Base-by-base conservation (phyloP, 2,329 filamentous ascomycete species). In the Pseudocercospora musae region DNA sequence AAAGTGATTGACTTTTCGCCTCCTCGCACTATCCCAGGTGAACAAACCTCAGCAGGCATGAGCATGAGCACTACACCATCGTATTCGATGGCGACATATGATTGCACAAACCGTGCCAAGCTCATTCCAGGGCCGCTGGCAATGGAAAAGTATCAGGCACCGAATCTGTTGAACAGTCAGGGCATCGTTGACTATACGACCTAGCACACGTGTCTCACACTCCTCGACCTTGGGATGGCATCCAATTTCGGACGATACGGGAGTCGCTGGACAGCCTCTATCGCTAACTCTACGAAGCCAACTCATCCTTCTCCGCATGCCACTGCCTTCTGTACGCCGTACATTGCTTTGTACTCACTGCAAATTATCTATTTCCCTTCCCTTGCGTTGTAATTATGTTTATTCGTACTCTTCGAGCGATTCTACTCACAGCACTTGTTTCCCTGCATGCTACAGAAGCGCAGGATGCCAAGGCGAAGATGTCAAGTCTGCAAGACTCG, bases 401-500 rank as follows among this genome's bases (percentile, higher is more conserved):
- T 23, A 29, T 33, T 21, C 52, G 52, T 13, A 33, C 15, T 20
- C 29, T 54, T 40, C 29, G 13, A 40, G n/a, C 31, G 23, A 4
- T 54, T 20, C 52, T 60, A 42, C 25, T 56, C 33, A 42, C 52
- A 21, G 58, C 42, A 23, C 50, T 60, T 29, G 50, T 54, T 48
- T 40, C 27, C 31, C 33, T 60, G 8, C 48, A 33, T 29, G 48
- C 33, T 11, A 23, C 31, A 33, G 20, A 4, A 25, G 46, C 27
- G 13, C 31, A 48, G 13, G 33, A 44, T 27, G 25, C 44, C 20
- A 25, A 54, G 25, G 33, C 27, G 7, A 21, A 18, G 10, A 52
- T 62, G 44, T 13, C 23, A 27, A 20, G 44, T 27, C 9, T 59
- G 29, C 44, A 48, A 40, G 21, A 23, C 9, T 15, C 33, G 20